Evolutionary conservation across 495 filamentous ascomycete genomes (phyloP), one percentile per base, ranked within the genome.

Genomic region (Penicillium verhagenii): DNA sequence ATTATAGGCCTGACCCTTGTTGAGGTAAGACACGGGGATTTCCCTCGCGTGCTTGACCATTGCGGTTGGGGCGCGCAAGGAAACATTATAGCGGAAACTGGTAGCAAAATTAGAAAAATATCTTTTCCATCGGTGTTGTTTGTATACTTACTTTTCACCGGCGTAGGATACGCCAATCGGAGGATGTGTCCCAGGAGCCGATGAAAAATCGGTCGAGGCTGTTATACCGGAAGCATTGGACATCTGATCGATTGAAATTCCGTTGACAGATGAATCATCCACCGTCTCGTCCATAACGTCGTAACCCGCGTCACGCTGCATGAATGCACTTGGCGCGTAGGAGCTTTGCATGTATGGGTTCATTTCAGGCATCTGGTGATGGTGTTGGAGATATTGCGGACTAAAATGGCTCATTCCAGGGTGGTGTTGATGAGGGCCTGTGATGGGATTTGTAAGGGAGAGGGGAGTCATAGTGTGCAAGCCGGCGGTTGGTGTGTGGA

Each of bases 1-100:
- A 5, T 84, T 83, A 70, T 97, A 97, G 16, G 89, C 86, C 72
- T 96, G 92, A n/a, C 93, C 92, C 72, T 96, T 97, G 66, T 97
- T 96, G 19, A 97, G 81, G 65, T 97, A 97, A 0, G 92, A 95
- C 14, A 97, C 82, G 0, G 92, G 92, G 43, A 94, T 91, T 66
- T 97, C 93, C 52, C 92, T 85, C 2, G 79, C 64, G 58, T 88
- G 81, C 66, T 86, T 92, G 61, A 96, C 85, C 93, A 96, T 96
- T 21, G 92, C 93, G 2, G 92, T 96, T n/a, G 92, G 90, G 1
- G 92, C 94, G 66, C 96, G 93, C 44, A 99, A 74, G 0, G 91
- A 91, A 35, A 90, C 86, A 64, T 90, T 86, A 70, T 89, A 99
- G 20, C 95, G 91, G 66, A 97, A 97, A 56, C 92, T 95, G 69